Percentiles rank a stretch among this genome's conserved stretches.
Conservation (phyloP, 2,329 filamentous ascomycete genomes). For the Xylaria arbuscula region DNA sequence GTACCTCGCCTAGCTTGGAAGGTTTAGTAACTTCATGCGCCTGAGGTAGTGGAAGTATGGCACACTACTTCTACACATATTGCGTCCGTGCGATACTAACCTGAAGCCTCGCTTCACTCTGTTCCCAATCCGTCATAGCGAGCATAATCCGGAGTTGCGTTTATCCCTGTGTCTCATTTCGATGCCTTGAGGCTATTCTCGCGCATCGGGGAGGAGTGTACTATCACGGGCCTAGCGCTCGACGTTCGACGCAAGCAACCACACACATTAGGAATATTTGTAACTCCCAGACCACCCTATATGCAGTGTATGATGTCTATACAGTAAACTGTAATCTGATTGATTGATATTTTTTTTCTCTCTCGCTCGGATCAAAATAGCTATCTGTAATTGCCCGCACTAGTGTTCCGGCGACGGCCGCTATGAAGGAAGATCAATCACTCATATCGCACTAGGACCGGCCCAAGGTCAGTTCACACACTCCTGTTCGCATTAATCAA, state of each 20-base stretch:
- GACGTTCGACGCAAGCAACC: not conserved
- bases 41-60: constrained; percentile 2
- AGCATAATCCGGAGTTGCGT: not conserved
- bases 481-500: constrained; percentile 23
- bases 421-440: not conserved
- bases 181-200: not conserved
- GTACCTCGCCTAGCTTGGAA: not conserved
- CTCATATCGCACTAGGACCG: constrained; percentile 11
- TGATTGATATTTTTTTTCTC: too few species aligned
- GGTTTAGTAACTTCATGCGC: not conserved
- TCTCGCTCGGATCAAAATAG: too few species aligned
- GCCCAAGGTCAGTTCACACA: not conserved
- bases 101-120: not conserved
- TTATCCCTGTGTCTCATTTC: constrained; percentile 3
- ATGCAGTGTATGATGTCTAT: too few species aligned
- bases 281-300: too few species aligned
- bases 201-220: not conserved
- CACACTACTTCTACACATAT: not conserved
- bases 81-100: not conserved
- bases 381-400: not conserved
- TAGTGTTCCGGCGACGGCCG: not conserved
- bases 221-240: not conserved
- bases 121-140: not conserved
- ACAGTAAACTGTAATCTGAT: too few species aligned
- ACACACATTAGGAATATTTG: too few species aligned